Base-by-base conservation (phyloP, 306 rosid species). In the Castanea mollissima region DNA sequence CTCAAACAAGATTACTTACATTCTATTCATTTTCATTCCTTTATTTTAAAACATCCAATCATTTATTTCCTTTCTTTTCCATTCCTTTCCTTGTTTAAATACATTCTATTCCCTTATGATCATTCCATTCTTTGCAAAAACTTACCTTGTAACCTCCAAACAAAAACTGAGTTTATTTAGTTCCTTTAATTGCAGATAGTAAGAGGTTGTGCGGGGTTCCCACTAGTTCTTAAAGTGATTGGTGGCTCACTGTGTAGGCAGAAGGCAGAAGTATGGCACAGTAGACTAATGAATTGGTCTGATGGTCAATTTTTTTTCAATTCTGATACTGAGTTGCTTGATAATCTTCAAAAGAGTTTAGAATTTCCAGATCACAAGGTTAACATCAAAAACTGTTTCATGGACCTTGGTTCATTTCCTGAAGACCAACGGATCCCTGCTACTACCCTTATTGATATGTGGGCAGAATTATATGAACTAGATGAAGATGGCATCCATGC, bases 371-470 rank as follows among this genome's bases (percentile, higher is more conserved):
- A 75, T 31, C 52, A 78, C 35, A 35, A 67, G 56, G 68, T 31
- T 5, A 49, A 38, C 34, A 41, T 67, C 44, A 80, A 82, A 71
- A 79, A 86, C 41, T 74, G 85, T 67, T 86, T 83, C 80, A 16
- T 81, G 54, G 90, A 87, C 81, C 81, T 93, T 16, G 82, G 88
- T 69, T 87, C 87, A 69, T 91, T 93, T 80, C 98, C 93, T 2
- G 92, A 85, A 73, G 44, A 6, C 44, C 44, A 35, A 35, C 6
- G 44, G 44, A 35, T 35, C 44, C 44, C 9, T 6, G 44, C 44
- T 35, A 0, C 44, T 35, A 2, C 44, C 44, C 44, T 35, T 9
- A 35, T 35, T 0, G 44, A 35, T 35, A 35, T 35, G 9, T 35
- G 44, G 44, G 44, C 9, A 35, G 44, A 35, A 35, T 35, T 35